Evolutionary conservation across 1,284 basidiomycete genomes (phyloP).

Genomic region (Waitea zeae): DNA sequence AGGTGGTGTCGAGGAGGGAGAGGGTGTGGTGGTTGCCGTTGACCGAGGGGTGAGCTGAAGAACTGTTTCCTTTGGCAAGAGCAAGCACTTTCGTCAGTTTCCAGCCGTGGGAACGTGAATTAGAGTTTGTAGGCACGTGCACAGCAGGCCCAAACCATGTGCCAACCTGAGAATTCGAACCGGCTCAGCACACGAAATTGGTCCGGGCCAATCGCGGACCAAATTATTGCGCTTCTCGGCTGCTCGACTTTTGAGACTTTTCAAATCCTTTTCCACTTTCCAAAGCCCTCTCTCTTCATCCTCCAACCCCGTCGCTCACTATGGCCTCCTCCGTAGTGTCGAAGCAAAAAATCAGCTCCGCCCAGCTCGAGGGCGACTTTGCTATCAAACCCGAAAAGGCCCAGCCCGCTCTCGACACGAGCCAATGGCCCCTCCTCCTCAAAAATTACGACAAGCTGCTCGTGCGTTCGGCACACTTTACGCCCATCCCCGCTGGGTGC

Average conservation of each 20-base stretch:
- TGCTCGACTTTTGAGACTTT: no score
- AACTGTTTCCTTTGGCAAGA: no score
- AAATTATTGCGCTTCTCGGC: no score
- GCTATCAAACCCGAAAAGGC: conserved; percentile 66
- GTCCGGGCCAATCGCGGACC: no score
- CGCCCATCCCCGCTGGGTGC: conserved; percentile 85
- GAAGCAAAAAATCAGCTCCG: conserved; percentile 49
- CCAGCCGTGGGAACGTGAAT: no score
- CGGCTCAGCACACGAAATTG: no score
- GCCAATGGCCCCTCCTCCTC: conserved; percentile 92
- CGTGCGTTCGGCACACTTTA: conserved; percentile 93
- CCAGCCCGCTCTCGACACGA: conserved; percentile 77
- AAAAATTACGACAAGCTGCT: conserved; percentile 98
- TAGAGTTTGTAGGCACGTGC: conserved; percentile 4
- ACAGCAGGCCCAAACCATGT: no score
- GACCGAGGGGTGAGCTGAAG: conserved; percentile 2
- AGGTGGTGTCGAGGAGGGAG: conserved; percentile 7
- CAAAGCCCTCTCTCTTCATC: conserved; percentile 4
- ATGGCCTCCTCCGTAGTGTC: conserved; percentile 35
- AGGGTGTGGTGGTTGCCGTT: neutral
- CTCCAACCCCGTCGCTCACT: no score
- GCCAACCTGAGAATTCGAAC: no score
- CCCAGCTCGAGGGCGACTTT: conserved; percentile 63
- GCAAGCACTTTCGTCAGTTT: no score
- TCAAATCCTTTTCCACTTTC: no score